Base-by-base conservation (phyloP, 495 filamentous ascomycete genomes). In the Penicillium pulvis region DNA sequence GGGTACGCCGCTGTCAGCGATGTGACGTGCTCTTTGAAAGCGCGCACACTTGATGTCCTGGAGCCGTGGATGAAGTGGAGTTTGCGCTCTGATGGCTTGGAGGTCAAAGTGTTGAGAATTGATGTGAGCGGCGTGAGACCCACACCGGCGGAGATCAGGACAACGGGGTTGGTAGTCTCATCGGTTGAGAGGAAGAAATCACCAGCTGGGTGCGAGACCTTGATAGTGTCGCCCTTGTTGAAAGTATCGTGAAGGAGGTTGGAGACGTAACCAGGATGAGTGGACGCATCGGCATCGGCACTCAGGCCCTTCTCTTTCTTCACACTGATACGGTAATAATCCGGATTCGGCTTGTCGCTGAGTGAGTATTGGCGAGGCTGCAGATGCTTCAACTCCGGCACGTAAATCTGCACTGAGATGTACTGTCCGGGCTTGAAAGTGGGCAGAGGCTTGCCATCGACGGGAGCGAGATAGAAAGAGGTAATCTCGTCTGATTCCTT, bases 341-440 rank as follows among this genome's bases (percentile, higher is more conserved):
- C 77, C 19, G 72, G 62, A 1, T 70, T 66, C 6, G 84, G 87
- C 45, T 77, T 74, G 49, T 90, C 87, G 69, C 81, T 85, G 50
- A 92, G 83, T 17, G 84, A 87, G 73, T 91, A 92, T 76, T 91
- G 88, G 46, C 89, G 75, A n/a, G 81, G 76, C 70, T 92, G 89
- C 41, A 73, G 63, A 64, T 85, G 74, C 16, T 81, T 75, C 35
- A 90, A 76, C 24, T 81, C 74, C 0, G 84, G 84, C 0, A 87
- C 80, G 57, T 77, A 71, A 10, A 85, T 65, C 54, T 81, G 80
- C 44, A 92, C 69, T 30, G 83, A 85, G 63, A 90, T 80, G 68
- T 89, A 92, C 67, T 91, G 88, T 52, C 89, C 88, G 0, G 88
- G 87, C 42, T 78, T 69, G 76, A 80, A 91, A 2, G 59, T 30